Conservation (phyloP, 2,329 filamentous ascomycete species). For the Lecanicillium sp. region DNA sequence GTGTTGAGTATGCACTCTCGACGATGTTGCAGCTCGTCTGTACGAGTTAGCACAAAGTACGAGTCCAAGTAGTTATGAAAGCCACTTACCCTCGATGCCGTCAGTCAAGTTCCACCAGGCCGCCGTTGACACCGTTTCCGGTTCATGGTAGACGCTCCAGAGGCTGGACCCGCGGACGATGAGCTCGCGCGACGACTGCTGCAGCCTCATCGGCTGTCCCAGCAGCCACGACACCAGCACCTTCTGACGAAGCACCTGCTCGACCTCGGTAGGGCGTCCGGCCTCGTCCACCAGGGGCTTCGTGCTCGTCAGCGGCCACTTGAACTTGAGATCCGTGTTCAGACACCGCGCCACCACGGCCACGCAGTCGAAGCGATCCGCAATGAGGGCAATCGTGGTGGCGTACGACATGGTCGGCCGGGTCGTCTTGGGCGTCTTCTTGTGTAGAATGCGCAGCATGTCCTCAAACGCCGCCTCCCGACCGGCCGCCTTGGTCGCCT, state of each 20-base stretch:
- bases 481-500: slow-evolving; percentile 54
- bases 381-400: slow-evolving; percentile 62
- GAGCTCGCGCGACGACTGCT: slow-evolving; percentile 57
- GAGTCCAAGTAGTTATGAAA: neutral
- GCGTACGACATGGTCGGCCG: slow-evolving; percentile 53
- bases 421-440: slow-evolving; percentile 33
- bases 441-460: slow-evolving; percentile 61
- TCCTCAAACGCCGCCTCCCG: slow-evolving; percentile 60
- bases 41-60: neutral
- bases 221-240: slow-evolving; percentile 61
- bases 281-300: slow-evolving; percentile 31
- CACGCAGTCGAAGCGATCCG: slow-evolving; percentile 67
- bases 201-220: slow-evolving; percentile 54
- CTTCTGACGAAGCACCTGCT: slow-evolving; percentile 65
- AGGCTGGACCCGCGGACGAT: slow-evolving; percentile 58
- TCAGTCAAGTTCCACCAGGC: slow-evolving; percentile 70
- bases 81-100: slow-evolving; percentile 55
- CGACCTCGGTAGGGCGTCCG: slow-evolving; percentile 39
- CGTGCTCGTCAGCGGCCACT: slow-evolving; percentile 45
- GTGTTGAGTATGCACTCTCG: slow-evolving; percentile 62
- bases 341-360: slow-evolving; percentile 49
- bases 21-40: slow-evolving; percentile 60
- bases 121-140: slow-evolving; percentile 27
- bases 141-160: slow-evolving; percentile 42
- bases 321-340: slow-evolving; percentile 42